Evolutionary conservation across 139 green algal genomes (phyloP).

Genomic region (Closterium sp.): DNA sequence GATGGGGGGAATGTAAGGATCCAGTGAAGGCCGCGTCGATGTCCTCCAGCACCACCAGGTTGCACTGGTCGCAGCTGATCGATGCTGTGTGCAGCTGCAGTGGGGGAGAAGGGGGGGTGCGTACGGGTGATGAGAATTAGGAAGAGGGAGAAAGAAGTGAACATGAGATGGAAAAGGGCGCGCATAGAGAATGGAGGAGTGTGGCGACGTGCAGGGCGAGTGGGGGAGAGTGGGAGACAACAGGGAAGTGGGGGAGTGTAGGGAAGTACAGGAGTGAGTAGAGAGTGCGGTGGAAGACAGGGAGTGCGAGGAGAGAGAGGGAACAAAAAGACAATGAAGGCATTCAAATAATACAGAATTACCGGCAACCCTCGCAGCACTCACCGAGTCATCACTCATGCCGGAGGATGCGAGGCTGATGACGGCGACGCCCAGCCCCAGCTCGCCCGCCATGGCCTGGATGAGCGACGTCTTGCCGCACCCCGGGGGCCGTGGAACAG

Average conservation of each 20-base stretch:
- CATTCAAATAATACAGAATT: too few relatives aligned
- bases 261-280: background rate
- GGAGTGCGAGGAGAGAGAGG: background rate
- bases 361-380: too few relatives aligned
- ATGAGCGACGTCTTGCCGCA: conserved; percentile 50
- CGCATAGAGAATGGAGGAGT: too few relatives aligned
- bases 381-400: conserved; percentile 59
- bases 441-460: conserved; percentile 52
- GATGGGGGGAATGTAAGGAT: background rate
- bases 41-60: conserved; percentile 60
- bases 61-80: conserved; percentile 11
- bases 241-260: too few relatives aligned
- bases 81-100: conserved; percentile 20
- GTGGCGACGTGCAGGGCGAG: too few relatives aligned
- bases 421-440: conserved; percentile 52
- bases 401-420: conserved; percentile 51
- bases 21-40: too few relatives aligned
- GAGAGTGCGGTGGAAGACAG: too few relatives aligned
- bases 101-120: background rate
- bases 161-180: too few relatives aligned
- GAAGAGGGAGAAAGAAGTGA: too few relatives aligned
- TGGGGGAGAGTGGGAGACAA: too few relatives aligned
- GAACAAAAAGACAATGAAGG: too few relatives aligned
- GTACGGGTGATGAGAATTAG: background rate
- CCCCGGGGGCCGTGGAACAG: conserved; percentile 35